phyloP scores from a whole-genome alignment of 2,329 filamentous ascomycete genomes.

The Neodidymelliopsis sp. region DNA sequence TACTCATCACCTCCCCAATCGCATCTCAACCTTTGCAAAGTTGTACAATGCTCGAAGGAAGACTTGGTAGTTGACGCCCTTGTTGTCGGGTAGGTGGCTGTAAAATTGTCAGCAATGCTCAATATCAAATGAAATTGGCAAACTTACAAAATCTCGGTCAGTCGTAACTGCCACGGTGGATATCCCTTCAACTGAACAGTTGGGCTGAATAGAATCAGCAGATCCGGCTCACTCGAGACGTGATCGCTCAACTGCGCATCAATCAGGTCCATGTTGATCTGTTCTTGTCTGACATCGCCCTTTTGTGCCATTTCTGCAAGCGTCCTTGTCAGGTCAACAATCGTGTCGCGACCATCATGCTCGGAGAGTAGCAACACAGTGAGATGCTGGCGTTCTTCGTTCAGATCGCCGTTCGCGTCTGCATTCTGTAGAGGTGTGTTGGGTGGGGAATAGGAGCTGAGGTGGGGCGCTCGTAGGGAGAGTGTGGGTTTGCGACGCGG shows the following conservation, averaged over 20 bases:
- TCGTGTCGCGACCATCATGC: slow-evolving; percentile 88
- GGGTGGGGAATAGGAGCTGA: slow-evolving; percentile 64
- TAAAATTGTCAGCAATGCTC: slow-evolving; percentile 16
- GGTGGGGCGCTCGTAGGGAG: slow-evolving; percentile 75
- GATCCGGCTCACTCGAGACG: slow-evolving; percentile 87
- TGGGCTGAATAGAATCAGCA: slow-evolving; percentile 86
- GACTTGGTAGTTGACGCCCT: slow-evolving; percentile 90
- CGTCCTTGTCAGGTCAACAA: slow-evolving; percentile 95
- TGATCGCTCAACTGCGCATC: slow-evolving; percentile 83
- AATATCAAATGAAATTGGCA: slow-evolving; percentile 15
- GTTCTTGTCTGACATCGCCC: slow-evolving; percentile 78
- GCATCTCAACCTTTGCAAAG: slow-evolving; percentile 87
- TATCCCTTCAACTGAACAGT: slow-evolving; percentile 87
- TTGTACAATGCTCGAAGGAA: slow-evolving; percentile 86
- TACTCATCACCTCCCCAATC: slow-evolving; percentile 68
- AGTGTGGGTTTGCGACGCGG: slow-evolving; percentile 70
- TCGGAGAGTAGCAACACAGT: slow-evolving; percentile 81
- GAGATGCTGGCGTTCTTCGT: slow-evolving; percentile 52
- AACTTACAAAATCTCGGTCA: slow-evolving; percentile 89
- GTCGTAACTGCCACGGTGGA: slow-evolving; percentile 92
- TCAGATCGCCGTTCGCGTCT: slow-evolving; percentile 48
- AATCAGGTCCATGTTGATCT: slow-evolving; percentile 86
- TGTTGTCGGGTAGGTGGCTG: slow-evolving; percentile 70
- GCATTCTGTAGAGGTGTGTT: slow-evolving; percentile 49
- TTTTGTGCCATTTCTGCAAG: slow-evolving; percentile 94